Base-by-base conservation (phyloP, 2,329 filamentous ascomycete species). In the Aspergillus arachidicola region DNA sequence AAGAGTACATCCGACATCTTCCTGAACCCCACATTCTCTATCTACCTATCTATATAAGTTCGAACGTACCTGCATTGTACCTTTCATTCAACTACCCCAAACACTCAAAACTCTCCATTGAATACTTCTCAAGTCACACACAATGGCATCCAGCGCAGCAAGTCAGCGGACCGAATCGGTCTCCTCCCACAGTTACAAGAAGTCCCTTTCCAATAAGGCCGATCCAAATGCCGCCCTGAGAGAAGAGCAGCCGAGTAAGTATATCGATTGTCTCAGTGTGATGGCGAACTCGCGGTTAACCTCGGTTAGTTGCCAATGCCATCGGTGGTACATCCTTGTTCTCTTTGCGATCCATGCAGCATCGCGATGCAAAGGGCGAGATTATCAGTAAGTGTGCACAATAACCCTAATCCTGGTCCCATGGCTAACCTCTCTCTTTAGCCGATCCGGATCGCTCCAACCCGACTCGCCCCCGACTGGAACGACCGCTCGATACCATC, bases 381-480 rank as follows among this genome's bases (percentile, higher is more conserved):
- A 79, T 86, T 23, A 97, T 96, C 72, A 84, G 93, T 96, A 82
- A 69, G 80, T 66, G 21, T 6, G 7, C 28, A 16, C 48, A 3
- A 1, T 6, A 9, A 7, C 10, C 43, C 0, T 19, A 4, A 51
- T 23, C 21, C 19, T 3, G 54, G n/a, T n/a, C 28, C 19, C 19
- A 11, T 54, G 23, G 5, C 64, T 72, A 58, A 73, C 62, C 10
- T 36, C n/a, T 19, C 26, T 14, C 19, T 9, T 4, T 23, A 97
- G 94, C 86, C 72, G 94, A 97, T 60, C 94, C 94, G 23, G 94
- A 97, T 79, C 86, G 88, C 67, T 96, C 93, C 48, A 97, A 97
- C 74, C 94, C 94, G 16, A 97, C 94, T 16, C 87, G 94, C 69
- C 91, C 86, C 72, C 88, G 93, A 73, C 90, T 92, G 86, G 94